A percentile compares a stretch with the other conserved stretches of the same genome.
These are phyloP conservation scores for Castanopsis chinensis DNA, from an alignment of 306 rosid species.

Conservation along the genomic window DNA sequence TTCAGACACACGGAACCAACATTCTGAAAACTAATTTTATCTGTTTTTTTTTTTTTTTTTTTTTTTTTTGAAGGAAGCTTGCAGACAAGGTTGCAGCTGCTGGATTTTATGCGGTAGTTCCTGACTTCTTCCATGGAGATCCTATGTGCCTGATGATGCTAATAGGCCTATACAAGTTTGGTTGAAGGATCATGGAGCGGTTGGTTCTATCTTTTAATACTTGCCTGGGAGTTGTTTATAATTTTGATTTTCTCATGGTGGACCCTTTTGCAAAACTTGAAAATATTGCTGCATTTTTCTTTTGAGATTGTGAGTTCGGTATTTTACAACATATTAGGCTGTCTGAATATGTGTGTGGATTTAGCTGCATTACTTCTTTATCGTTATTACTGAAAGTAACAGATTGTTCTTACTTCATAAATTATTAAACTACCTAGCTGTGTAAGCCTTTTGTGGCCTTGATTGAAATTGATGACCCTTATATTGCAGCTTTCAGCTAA, in stretches of 20 bases:
- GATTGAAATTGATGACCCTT: background rate
- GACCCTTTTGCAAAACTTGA: too few relatives aligned
- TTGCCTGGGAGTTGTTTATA: background rate
- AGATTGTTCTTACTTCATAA: background rate
- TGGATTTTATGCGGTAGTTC: conserved; percentile 74
- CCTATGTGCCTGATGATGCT: conserved; percentile 36
- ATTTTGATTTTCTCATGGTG: background rate
- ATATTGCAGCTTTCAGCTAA: background rate
- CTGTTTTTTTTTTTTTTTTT: too few relatives aligned
- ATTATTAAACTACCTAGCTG: background rate
- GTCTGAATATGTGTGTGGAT: background rate
- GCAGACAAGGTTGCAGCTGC: conserved; percentile 79
- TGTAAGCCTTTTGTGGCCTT: background rate
- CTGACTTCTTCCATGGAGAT: conserved; percentile 64
- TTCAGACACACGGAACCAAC: background rate
- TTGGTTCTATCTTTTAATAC: conserved; percentile 36
- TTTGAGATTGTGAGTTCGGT: too few relatives aligned
- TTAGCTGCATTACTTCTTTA: background rate
- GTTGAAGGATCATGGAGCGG: conserved; percentile 61
- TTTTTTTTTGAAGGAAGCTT: conserved; percentile 50
- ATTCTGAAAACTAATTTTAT: conserved; percentile 3
- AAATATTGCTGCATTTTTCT: too few relatives aligned
- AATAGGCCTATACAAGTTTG: conserved; percentile 40
- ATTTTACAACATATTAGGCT: too few relatives aligned
- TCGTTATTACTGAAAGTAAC: background rate